Conservation (phyloP, 148 eudicot genomes). For the Amaranthus cruentus region DNA sequence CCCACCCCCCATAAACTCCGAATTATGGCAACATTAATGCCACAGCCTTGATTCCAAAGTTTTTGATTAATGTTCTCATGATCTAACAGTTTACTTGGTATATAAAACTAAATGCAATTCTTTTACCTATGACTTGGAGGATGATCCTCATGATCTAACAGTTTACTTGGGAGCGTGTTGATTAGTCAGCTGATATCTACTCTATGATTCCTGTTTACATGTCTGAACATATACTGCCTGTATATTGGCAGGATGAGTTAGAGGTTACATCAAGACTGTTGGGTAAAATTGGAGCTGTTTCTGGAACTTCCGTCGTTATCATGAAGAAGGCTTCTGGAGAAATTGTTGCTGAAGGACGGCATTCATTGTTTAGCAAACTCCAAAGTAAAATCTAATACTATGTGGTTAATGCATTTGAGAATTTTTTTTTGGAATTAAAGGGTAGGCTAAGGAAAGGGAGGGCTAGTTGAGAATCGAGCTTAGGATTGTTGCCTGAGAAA, state of each 20-base stretch:
- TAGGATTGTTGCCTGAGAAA: no score
- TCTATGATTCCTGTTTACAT: neutral
- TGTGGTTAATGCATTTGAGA: neutral
- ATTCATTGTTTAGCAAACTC: slow-evolving; percentile 60
- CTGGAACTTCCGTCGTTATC: slow-evolving; percentile 52
- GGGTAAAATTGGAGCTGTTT: slow-evolving; percentile 55
- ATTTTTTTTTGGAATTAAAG: no score
- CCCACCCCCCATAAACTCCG: no score
- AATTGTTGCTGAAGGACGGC: slow-evolving; percentile 79
- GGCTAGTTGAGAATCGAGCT: no score
- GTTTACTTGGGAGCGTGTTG: neutral
- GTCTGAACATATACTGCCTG: neutral
- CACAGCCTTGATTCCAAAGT: neutral
- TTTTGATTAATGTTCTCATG: neutral
- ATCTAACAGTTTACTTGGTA: neutral
- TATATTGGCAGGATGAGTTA: slow-evolving; percentile 70
- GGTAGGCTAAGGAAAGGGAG: no score
- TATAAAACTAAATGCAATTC: neutral
- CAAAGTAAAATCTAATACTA: slow-evolving; percentile 40
- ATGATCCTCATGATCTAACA: neutral
- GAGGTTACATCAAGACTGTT: slow-evolving; percentile 57
- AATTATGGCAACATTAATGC: no score
- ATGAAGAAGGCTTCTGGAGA: slow-evolving; percentile 64
- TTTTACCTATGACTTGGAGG: no score
- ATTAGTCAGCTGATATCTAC: neutral